Conservation (phyloP, 768 basidiomycete genomes). For the Punctularia strigosozonata region DNA sequence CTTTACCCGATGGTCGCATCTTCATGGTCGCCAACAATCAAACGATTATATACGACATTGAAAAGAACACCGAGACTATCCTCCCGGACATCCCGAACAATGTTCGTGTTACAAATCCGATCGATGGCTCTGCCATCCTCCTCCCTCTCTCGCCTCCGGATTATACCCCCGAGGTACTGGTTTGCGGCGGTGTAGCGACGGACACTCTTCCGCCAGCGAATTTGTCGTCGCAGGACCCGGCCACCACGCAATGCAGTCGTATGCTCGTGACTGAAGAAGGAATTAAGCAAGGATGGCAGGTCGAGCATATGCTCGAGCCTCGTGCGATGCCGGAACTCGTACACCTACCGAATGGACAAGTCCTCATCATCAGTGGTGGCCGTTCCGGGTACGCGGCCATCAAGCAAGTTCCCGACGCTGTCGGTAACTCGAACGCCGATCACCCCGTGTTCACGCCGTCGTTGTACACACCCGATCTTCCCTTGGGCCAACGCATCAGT, state of each 20-base stretch:
- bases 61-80: constrained; percentile 20
- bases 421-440: constrained; percentile 18
- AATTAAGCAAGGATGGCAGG: constrained; percentile 19
- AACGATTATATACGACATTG: constrained; percentile 23
- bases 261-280: constrained; percentile 19
- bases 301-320: constrained; percentile 20
- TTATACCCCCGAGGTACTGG: constrained; percentile 16
- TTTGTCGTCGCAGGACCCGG: constrained; percentile 15
- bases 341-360: constrained; percentile 21
- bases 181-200: constrained; percentile 19
- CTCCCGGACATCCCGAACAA: constrained; percentile 25
- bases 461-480: constrained; percentile 33
- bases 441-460: constrained; percentile 24
- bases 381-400: constrained; percentile 24
- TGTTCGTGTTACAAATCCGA: constrained; percentile 21
- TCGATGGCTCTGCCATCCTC: constrained; percentile 16
- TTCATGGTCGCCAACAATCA: constrained; percentile 25
- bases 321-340: constrained; percentile 24
- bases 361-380: constrained; percentile 29
- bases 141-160: constrained; percentile 19
- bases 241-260: constrained; percentile 23
- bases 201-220: constrained; percentile 7
- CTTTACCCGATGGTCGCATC: constrained; percentile 17
- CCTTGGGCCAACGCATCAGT: constrained; percentile 33
- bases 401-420: constrained; percentile 9